Conservation (phyloP, 805 yeast genomes). For the Nakazawaea molendinolei region DNA sequence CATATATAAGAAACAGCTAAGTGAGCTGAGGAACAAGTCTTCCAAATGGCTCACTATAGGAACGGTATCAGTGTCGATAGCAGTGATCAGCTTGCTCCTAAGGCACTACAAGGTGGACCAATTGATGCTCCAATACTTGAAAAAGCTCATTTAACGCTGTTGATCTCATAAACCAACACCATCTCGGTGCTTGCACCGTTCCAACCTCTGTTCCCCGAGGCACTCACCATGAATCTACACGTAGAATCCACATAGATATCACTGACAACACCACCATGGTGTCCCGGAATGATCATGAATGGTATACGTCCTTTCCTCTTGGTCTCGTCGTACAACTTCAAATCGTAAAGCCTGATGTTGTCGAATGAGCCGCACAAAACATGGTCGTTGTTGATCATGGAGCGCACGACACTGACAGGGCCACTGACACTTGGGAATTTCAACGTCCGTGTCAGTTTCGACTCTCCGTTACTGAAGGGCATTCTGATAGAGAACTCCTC, state of each 20-base stretch:
- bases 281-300: conserved; percentile 90
- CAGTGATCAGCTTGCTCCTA: no score
- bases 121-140: no score
- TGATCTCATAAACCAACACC: conserved; percentile 77
- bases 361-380: conserved; percentile 85
- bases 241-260: conserved; percentile 78
- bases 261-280: conserved; percentile 87
- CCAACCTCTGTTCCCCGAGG: conserved; percentile 97
- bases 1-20: no score
- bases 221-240: conserved; percentile 79
- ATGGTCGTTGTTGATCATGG: conserved; percentile 77
- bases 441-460: conserved; percentile 50
- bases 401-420: conserved; percentile 72
- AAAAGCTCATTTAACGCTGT: conserved; percentile 31
- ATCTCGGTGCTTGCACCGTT: conserved; percentile 74
- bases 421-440: conserved; percentile 86
- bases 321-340: conserved; percentile 37
- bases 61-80: no score
- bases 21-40: no score
- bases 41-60: no score
- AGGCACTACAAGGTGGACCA: no score
- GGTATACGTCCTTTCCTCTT: conserved; percentile 46
- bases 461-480: conserved; percentile 36
- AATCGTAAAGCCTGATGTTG: conserved; percentile 81
- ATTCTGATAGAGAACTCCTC: conserved; percentile 66